Evolutionary conservation across 148 eudicot genomes (phyloP).

Genomic region (Persicaria maculosa): DNA sequence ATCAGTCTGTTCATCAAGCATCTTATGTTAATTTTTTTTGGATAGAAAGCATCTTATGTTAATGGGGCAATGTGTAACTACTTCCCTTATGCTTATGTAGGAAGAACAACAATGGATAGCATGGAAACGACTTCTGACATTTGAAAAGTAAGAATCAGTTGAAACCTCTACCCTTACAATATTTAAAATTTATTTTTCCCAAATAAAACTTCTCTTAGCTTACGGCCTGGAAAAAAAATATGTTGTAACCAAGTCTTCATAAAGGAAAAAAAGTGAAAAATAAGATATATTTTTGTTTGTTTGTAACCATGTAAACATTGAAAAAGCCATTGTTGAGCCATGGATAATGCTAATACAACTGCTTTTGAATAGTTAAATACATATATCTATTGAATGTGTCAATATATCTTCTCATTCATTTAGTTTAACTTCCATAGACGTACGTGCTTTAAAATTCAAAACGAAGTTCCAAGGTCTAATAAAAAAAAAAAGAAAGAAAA

Average conservation of each 20-base stretch:
- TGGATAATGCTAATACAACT: neutral
- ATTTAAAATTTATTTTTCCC: neutral
- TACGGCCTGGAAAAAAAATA: neutral
- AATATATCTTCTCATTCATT: neutral
- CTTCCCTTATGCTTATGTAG: constrained; percentile 24
- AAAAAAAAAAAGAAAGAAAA: neutral
- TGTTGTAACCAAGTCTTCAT: neutral
- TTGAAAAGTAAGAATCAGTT: constrained; percentile 66
- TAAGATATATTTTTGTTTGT: neutral
- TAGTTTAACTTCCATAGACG: neutral
- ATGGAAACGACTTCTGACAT: constrained; percentile 80
- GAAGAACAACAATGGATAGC: constrained; percentile 94
- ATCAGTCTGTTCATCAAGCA: neutral
- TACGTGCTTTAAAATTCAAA: neutral
- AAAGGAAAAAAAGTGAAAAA: neutral
- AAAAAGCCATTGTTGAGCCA: neutral
- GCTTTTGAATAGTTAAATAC: neutral
- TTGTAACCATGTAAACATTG: neutral
- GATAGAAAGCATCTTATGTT: neutral
- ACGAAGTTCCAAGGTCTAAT: neutral
- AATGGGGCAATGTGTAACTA: neutral
- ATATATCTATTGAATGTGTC: neutral
- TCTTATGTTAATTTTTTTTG: neutral
- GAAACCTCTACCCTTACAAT: neutral
- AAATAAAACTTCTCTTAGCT: neutral